Evolutionary conservation across 192 early-diverging fungal species (phyloP).

Genomic region (Coemansia pectinata): DNA sequence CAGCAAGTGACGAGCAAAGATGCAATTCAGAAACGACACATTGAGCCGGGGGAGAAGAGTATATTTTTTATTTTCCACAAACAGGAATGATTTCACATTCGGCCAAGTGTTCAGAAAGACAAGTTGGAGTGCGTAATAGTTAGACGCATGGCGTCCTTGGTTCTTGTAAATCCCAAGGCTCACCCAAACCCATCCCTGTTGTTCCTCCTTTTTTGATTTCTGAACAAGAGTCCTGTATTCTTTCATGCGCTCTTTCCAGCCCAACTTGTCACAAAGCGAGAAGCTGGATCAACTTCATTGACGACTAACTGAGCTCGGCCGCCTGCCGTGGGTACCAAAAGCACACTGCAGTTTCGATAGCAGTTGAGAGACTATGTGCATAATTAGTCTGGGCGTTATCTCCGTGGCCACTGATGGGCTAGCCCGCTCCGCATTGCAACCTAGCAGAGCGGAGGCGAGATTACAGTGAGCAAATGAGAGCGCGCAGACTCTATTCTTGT

Average conservation of each 20-base stretch:
- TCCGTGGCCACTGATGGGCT: constrained; percentile 2
- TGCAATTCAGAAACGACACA: constrained; percentile 4
- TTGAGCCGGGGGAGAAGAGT: background rate
- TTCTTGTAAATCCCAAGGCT: background rate
- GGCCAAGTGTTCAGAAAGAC: background rate
- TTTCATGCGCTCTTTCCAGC: background rate
- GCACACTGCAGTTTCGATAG: background rate
- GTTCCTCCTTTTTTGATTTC: background rate
- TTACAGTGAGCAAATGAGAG: background rate
- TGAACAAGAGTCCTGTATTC: constrained; percentile 3
- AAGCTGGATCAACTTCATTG: background rate
- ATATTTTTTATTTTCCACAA: background rate
- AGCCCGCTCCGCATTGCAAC: constrained; percentile 6
- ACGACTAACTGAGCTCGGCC: background rate
- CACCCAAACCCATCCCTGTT: background rate
- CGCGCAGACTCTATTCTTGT: background rate
- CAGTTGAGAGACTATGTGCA: background rate
- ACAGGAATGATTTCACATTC: background rate
- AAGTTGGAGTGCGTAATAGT: background rate
- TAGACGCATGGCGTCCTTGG: background rate
- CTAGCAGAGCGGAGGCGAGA: background rate
- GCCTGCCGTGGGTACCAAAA: background rate
- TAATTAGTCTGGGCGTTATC: background rate
- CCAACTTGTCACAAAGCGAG: background rate
- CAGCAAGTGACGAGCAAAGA: background rate